Percentiles rank a stretch among this genome's conserved stretches.
Evolutionary conservation across 192 early-diverging fungal genomes (phyloP).

Genomic region (Rhizophagus sp.): DNA sequence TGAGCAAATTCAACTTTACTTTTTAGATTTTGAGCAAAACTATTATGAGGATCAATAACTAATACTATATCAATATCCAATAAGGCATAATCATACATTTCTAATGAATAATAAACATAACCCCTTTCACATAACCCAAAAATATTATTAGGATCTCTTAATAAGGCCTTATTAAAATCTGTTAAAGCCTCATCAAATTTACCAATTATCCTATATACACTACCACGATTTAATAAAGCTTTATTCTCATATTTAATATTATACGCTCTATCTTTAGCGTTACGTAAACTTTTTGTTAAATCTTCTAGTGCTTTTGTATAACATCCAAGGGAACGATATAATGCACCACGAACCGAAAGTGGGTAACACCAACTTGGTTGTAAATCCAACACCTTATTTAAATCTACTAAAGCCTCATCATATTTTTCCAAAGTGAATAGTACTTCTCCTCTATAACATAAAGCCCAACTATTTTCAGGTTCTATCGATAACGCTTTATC

Average conservation of each 20-base stretch:
- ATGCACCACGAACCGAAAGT: slow-evolving; percentile 4
- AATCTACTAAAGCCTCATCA: slow-evolving; percentile 20
- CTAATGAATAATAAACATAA: not conserved
- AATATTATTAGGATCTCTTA: not conserved
- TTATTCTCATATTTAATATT: slow-evolving; percentile 17
- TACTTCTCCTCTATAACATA: slow-evolving; percentile 19
- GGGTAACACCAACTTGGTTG: slow-evolving; percentile 9
- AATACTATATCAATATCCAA: not conserved
- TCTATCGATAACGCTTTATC: not conserved
- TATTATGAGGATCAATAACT: slow-evolving; percentile 11
- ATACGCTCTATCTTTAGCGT: not conserved
- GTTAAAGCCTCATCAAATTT: slow-evolving; percentile 11
- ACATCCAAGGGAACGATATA: slow-evolving; percentile 10
- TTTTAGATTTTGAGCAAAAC: not conserved
- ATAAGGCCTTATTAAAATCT: slow-evolving; percentile 5
- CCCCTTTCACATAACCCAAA: slow-evolving; percentile 13
- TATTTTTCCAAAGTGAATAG: not conserved
- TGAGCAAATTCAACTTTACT: not conserved
- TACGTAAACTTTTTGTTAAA: not conserved
- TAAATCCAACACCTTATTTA: not conserved
- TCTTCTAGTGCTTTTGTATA: slow-evolving; percentile 10
- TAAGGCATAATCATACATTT: slow-evolving; percentile 4
- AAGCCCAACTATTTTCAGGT: slow-evolving; percentile 1
- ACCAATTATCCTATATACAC: slow-evolving; percentile 6
- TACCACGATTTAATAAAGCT: slow-evolving; percentile 16